Evolutionary conservation across 2,329 filamentous ascomycete species (phyloP), one percentile per base, ranked within the genome.

Genomic region (Gaeumannomyces sp.): DNA sequence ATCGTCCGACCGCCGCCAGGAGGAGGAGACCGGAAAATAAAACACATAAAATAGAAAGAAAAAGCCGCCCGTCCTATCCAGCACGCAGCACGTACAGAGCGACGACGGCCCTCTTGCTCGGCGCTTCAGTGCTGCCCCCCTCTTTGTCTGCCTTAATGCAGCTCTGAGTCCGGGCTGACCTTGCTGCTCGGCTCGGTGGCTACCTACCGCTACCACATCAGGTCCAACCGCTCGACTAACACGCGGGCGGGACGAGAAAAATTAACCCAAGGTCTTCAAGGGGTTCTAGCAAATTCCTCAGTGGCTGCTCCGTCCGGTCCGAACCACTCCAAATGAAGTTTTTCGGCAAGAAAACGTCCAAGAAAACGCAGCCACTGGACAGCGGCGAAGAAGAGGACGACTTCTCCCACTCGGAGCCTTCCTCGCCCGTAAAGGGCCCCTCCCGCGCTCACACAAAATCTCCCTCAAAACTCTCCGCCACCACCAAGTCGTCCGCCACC

Each of bases 331-430:
- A 61, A 79, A 83, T 83, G 81, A 83, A 83, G 79, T 79, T 82
- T 79, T 83, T 83, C 74, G 75, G 70, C 71, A 77, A 80, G 74
- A 82, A 81, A 74, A 75, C 78, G 68, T 73, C 75, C 72, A 75
- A 76, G 70, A 77, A 78, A 70, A 69, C 70, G 68, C 69, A 72
- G 66, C 72, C 73, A 67, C 71, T 73, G 72, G 77, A 79, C 69
- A 73, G 76, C 69, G 72, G 73, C 67, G 75, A 78, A 67, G 68
- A 73, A 68, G 70, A 74, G 66, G 73, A 77, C 64, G 72, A 74
- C 65, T 66, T 70, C 62, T 68, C 67, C 66, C 68, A 68, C 63
- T 71, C 75, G 65, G 77, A 79, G 69, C 73, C 77, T 45, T 68
- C 69, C 61, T 71, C 70, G 60, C 69, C 71, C 56, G 66, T 67